These are phyloP conservation scores for Eucalyptus pumila DNA, from an alignment of 345 rosid genomes.

Conservation along the genomic window DNA sequence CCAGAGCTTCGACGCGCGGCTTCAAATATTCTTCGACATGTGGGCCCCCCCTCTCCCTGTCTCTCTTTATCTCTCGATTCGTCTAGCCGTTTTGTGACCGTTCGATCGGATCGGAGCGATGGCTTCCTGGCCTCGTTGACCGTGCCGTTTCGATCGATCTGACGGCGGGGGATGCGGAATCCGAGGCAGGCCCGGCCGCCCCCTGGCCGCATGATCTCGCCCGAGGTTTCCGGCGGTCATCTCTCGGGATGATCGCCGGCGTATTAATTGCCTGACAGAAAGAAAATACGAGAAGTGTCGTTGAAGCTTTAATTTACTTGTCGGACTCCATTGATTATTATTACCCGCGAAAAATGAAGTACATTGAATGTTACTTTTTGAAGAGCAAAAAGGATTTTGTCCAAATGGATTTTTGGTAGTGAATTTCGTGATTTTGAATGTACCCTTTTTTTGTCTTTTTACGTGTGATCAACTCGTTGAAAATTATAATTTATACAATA, in stretches of 20 bases:
- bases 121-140: neutral
- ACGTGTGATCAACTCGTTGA: neutral
- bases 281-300: neutral
- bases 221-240: neutral
- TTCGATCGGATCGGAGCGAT: neutral
- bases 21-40: constrained; percentile 97
- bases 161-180: neutral
- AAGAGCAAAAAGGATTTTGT: neutral
- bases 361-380: neutral
- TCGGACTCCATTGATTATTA: neutral
- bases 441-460: neutral
- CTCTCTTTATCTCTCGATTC: no score
- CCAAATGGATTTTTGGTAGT: neutral
- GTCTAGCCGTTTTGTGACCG: neutral
- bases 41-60: neutral
- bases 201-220: neutral
- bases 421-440: neutral
- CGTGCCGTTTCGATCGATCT: neutral
- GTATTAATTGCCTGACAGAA: neutral
- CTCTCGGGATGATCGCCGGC: neutral
- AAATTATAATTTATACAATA: neutral
- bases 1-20: constrained; percentile 92
- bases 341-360: neutral
- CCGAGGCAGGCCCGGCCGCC: neutral
- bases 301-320: neutral